These are phyloP conservation scores for Lachnellula subtilissima DNA, from an alignment of 2,329 filamentous ascomycete genomes.

Conservation along the genomic window DNA sequence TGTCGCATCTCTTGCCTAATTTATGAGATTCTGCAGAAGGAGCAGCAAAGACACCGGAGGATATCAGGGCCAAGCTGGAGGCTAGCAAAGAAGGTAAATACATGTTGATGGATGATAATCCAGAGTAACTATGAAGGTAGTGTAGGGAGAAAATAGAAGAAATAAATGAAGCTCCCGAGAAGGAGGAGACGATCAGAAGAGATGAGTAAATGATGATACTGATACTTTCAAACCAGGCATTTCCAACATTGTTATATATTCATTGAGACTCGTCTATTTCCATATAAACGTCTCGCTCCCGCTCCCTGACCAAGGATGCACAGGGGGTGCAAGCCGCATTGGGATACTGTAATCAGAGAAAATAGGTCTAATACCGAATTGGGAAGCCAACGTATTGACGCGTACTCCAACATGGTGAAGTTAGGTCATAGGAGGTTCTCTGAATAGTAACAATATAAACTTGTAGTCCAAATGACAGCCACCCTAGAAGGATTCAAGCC, in stretches of 20 bases:
- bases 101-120: constrained; percentile 3
- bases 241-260: neutral
- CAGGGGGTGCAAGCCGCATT: neutral
- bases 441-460: no score
- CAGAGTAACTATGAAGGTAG: neutral
- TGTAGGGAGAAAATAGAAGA: neutral
- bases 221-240: neutral
- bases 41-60: constrained; percentile 12
- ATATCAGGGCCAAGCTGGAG: constrained; percentile 8
- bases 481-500: neutral
- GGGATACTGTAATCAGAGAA: neutral
- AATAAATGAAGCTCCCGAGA: neutral
- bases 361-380: no score
- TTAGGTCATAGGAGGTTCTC: no score
- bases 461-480: neutral
- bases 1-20: constrained; percentile 15
- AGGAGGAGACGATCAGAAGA: neutral
- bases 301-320: neutral
- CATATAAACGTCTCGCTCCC: neutral
- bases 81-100: constrained; percentile 10
- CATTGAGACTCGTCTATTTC: neutral
- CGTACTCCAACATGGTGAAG: no score
- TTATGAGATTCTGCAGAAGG: constrained; percentile 8
- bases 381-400: no score
- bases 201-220: neutral